Evolutionary conservation across 2,329 filamentous ascomycete species (phyloP), one percentile per base, ranked within the genome.

Genomic region (Metarhizium humberi): DNA sequence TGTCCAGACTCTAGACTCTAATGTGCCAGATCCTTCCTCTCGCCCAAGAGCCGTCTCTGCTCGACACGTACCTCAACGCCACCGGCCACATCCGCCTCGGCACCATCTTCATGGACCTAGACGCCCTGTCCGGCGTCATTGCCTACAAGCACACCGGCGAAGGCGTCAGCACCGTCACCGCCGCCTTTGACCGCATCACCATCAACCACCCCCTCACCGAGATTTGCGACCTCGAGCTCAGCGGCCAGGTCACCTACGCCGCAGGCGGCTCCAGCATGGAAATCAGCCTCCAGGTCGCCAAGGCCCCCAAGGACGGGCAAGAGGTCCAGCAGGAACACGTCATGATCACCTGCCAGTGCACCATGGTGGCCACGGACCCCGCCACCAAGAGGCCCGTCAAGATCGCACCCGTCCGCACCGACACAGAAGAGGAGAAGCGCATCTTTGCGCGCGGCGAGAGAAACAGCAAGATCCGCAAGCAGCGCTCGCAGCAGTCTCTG

Each of bases 11-110:
- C 25, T 25, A 25, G 25, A 25, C 25, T 25, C 25, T 25, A 25
- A 25, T 18, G 42, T 18, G 25, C 42, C n/a, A 45, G 42, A 45
- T 45, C 42, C 73, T 90, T 32, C 86, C 86, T 6, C 74, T 91
- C 10, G 85, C 82, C 6, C 84, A 82, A 63, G 88, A 91, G 64
- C 86, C 86, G 52, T 91, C 86, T 85, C 73, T 92, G 13, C 78
- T 88, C 11, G 88, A 92, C 66, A 87, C 84, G 0, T 92, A 92
- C 64, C 80, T 90, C 64, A 91, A 91, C 69, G 80, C 86, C 1
- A 84, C 82, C 0, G 88, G 88, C 0, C 86, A 90, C 61, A 87
- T 92, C 61, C 78, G 85, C 53, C 75, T 91, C 7, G 88, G 88
- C 0, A 84, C 87, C 0, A 73, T 92, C 16, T 82, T 92, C 58